Evolutionary conservation across 2,329 filamentous ascomycete species (phyloP), one percentile per base, ranked within the genome.

Genomic region (Trichoderma polysporum): DNA sequence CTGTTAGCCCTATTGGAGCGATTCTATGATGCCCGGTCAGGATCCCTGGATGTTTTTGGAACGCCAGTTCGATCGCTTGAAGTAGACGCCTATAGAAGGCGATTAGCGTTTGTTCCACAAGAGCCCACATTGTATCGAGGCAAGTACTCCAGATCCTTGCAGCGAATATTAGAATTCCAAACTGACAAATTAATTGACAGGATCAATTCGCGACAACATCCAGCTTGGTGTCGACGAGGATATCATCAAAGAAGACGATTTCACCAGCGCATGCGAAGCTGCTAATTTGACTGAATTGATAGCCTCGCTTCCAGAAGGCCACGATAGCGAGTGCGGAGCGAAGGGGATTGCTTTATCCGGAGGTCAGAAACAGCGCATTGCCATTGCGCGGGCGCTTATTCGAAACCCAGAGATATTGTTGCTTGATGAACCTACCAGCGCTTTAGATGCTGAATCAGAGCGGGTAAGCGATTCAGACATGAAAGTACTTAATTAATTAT

Each of bases 271-370:
- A 1, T 75, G 74, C 47, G 72, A 70, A 49, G 73, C 73, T 60
- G 84, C 84, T 2, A 83, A 85, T 1, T 84, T 90, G 61, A 81
- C 88, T 66, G 85, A 88, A 0, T 86, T 86, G 71, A 80, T 86
- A 49, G 72, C 76, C 9, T 84, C 81, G 0, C 76, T 86, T 0
- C 83, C 84, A 0, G 80, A 85, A 57, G 50, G 53, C 6, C 49
- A 50, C 62, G 49, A 57, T 29, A 66, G 79, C 22, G 79, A 79
- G 39, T 83, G 83, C 1, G 77, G 79, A 0, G 87, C 88, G 15
- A 85, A 88, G 56, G 88, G 88, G 12, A 86, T 87, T 0, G 78
- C 81, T 3, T 79, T 87, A 9, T 84, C 81, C 0, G 85, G 86
- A 0, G 86, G 85, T 0, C 86, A 88, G 70, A 80, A 83, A 29